Evolutionary conservation across 495 filamentous ascomycete species (phyloP).

Genomic region (Rhypophila decipiens): DNA sequence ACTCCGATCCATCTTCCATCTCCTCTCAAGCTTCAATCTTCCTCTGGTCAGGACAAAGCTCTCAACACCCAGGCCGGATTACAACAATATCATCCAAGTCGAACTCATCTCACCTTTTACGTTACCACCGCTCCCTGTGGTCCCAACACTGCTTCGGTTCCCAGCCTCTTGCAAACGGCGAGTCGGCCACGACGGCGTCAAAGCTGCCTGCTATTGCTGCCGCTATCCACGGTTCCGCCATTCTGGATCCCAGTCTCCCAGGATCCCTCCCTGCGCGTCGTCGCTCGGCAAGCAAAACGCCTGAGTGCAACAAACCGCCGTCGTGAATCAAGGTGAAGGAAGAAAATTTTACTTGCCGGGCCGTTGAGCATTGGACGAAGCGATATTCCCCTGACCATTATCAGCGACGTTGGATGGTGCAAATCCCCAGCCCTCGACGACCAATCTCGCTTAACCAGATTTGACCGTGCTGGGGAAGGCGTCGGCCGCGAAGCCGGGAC

Average conservation of each 20-base stretch:
- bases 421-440: slow-evolving; percentile 12
- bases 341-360: slow-evolving; percentile 29
- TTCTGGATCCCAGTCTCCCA: slow-evolving; percentile 7
- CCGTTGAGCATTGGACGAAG: slow-evolving; percentile 21
- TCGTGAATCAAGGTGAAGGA: slow-evolving; percentile 7
- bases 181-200: neutral
- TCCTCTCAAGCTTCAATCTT: neutral
- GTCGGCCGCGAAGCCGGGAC: slow-evolving; percentile 18
- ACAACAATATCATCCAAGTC: neutral
- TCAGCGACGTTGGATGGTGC: slow-evolving; percentile 13
- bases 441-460: slow-evolving; percentile 30
- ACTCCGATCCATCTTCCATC: no score
- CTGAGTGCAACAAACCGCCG: slow-evolving; percentile 8
- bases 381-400: slow-evolving; percentile 16
- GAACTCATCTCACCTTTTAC: no score
- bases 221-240: no score
- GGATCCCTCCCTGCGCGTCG: neutral
- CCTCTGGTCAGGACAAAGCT: neutral
- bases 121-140: no score
- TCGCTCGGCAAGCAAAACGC: slow-evolving; percentile 1
- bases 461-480: slow-evolving; percentile 12
- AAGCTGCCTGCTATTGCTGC: no score
- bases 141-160: neutral
- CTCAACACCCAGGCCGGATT: neutral
- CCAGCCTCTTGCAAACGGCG: neutral